Evolutionary conservation across 2,329 filamentous ascomycete species (phyloP), one percentile per base, ranked within the genome.

Genomic region (Talaromyces albobiverticillius): DNA sequence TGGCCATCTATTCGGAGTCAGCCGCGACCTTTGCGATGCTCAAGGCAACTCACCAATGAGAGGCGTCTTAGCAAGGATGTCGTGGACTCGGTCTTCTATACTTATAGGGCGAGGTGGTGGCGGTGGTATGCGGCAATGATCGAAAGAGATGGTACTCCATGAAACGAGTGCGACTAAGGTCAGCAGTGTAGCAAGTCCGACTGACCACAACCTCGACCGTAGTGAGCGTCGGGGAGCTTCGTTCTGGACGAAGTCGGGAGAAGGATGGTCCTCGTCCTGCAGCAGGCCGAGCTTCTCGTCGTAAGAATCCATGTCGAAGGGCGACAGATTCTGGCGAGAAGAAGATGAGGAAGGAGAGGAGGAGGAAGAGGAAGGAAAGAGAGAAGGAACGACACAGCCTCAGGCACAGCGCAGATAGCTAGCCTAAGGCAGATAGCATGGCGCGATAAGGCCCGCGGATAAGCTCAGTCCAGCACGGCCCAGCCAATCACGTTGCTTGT

Each of bases 1-100:
- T 96, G 92, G 1, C 92, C 92, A 71, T 96, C 92, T 92, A 26
- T 23, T 38, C 18, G 43, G 6, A 54, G 51, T 55, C 47, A 54
- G 40, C 49, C 14, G 22, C 32, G 53, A 51, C 36, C 54, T 51
- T n/a, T n/a, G n/a, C n/a, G n/a, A n/a, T n/a, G n/a, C n/a, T n/a
- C n/a, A n/a, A n/a, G n/a, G n/a, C n/a, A n/a, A 20, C 64, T 46
- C 61, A 78, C 76, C 76, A 60, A 80, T 79, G 55, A 81, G 65
- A 32, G 78, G 78, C 5, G 76, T 79, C 18, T 70, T 61, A 5
- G 66, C 64, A 26, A 81, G 61, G 23, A 80, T 80, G 34, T 63
- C 64, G 13, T 71, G 65, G 9, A 77, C 77, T 54, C 78, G 59
- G 10, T 72, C 60, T 36, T 71, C 63, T 22, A 73, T 64, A 14